Conservation (phyloP, 2,329 filamentous ascomycete species). For the Penicillium janthinellum region DNA sequence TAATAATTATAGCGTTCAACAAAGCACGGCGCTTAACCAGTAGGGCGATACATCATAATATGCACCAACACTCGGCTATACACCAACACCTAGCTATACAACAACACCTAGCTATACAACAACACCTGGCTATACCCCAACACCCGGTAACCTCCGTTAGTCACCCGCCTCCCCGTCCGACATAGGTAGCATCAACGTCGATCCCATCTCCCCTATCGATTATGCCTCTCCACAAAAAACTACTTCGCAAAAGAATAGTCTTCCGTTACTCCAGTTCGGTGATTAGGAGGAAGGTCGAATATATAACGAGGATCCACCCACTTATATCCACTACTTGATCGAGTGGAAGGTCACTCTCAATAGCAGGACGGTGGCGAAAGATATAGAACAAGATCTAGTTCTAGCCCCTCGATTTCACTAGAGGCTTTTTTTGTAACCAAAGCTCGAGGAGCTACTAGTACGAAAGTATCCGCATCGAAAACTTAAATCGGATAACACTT, state of each 20-base stretch:
- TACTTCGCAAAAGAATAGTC: conserved; percentile 9
- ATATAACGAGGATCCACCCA: conserved; percentile 17
- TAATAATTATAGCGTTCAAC: too few species aligned
- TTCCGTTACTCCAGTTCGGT: conserved; percentile 16
- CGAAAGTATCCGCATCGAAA: conserved; percentile 11
- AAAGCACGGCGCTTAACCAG: too few species aligned
- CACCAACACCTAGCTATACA: too few species aligned
- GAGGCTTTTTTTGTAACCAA: conserved; percentile 14
- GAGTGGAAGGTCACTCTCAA: conserved; percentile 20
- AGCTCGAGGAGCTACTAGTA: conserved; percentile 6
- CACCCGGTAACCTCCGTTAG: not conserved
- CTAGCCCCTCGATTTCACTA: conserved; percentile 13
- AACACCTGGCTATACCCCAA: too few species aligned
- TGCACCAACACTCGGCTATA: too few species aligned
- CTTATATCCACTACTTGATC: conserved; percentile 19
- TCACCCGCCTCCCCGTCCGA: too few species aligned
- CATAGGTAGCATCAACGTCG: too few species aligned
- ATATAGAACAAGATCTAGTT: conserved; percentile 20
- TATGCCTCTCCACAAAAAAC: too few species aligned
- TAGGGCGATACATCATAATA: too few species aligned
- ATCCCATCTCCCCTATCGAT: too few species aligned
- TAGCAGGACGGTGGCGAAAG: conserved; percentile 12
- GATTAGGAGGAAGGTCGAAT: conserved; percentile 13
- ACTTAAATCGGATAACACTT: conserved; percentile 13
- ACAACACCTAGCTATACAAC: too few species aligned